Evolutionary conservation across 176 grass and related monocot species (phyloP), one percentile per base, ranked within the genome.

Genomic region (Tillandsia fasciculata): DNA sequence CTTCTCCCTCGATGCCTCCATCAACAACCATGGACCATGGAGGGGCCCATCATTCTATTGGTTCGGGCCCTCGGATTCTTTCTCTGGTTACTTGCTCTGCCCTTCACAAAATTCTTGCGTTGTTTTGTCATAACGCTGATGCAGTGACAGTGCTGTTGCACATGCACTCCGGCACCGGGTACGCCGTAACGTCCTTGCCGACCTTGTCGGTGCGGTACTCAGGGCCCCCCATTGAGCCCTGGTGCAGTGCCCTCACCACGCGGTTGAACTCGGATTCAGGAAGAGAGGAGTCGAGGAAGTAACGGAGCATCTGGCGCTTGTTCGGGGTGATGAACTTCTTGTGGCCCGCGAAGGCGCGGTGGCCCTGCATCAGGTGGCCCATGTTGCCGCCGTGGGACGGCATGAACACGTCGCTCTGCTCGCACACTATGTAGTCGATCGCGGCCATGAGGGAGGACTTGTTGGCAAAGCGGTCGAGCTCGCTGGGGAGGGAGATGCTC

Each of bases 391-490:
- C 83, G 22, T 86, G 83, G 2, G 83, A 86, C 10, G 78, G 68
- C 73, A 86, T 86, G 78, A 86, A 86, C 15, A 81, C 64, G 27
- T 80, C 74, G 52, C 83, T 86, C 69, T 81, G 83, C 75, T 86
- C 78, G 51, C 83, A 86, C 0, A 86, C 83, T 2, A 86, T 70
- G 78, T 81, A 81, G 64, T 86, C 83, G 50, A 86, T 74, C 2
- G 83, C 83, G 8, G 83, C 83, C 14, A 86, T 64, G 15, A 53
- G 18, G 12, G 83, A 86, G 11, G 78, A 77, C 73, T 70, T 86
- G 23, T 74, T 73, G 23, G 27, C 53, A 27, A 86, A 86, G 2
- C 9, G 53, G 0, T 59, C 10, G 20, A 86, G 83, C 24, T 86
- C 83, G 5, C 52, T 53, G 0, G 78, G 69, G 26, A 69, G 33